A percentile compares a stretch with the other conserved stretches of the same genome.
phyloP scores from a whole-genome alignment of 1,284 basidiomycete species.

The Rhodotorula sp. region DNA sequence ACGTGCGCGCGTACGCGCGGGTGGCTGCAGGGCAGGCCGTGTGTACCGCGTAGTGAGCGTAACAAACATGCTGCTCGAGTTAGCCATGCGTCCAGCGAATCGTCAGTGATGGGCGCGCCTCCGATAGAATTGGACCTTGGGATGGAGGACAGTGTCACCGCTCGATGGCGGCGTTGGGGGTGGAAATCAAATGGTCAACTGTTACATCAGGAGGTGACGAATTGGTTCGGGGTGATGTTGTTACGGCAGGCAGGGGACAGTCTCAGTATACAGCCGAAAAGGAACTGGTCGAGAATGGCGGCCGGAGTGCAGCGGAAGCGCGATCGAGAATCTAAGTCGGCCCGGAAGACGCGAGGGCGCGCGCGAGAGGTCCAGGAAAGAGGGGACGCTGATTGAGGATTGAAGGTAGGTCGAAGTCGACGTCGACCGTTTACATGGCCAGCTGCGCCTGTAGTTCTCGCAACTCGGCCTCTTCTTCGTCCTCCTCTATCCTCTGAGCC shows the following conservation, averaged over 20 bases:
- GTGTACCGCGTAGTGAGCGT: too few species aligned
- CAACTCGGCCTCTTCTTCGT: slow-evolving; percentile 91
- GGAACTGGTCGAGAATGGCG: too few species aligned
- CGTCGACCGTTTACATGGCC: slow-evolving; percentile 63
- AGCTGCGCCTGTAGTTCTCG: slow-evolving; percentile 86
- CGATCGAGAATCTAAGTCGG: too few species aligned
- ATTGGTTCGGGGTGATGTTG: too few species aligned
- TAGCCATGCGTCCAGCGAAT: too few species aligned
- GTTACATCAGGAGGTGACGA: not conserved
- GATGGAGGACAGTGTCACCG: too few species aligned
- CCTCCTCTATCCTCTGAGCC: slow-evolving; percentile 63
- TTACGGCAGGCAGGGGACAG: not conserved
- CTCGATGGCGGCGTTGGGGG: not conserved
- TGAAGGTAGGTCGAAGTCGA: not conserved
- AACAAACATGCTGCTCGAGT: not conserved
- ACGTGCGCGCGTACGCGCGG: not conserved
- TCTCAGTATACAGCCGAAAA: not conserved
- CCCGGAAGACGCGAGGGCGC: not conserved
- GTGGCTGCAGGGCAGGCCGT: not conserved
- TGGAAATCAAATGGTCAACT: not conserved
- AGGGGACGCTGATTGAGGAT: too few species aligned
- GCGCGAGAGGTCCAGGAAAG: too few species aligned
- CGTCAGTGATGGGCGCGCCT: too few species aligned
- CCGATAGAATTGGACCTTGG: too few species aligned
- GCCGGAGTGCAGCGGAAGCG: too few species aligned